phyloP scores from a whole-genome alignment of 176 grass and related monocot genomes.

The Cymbopogon citratus region DNA sequence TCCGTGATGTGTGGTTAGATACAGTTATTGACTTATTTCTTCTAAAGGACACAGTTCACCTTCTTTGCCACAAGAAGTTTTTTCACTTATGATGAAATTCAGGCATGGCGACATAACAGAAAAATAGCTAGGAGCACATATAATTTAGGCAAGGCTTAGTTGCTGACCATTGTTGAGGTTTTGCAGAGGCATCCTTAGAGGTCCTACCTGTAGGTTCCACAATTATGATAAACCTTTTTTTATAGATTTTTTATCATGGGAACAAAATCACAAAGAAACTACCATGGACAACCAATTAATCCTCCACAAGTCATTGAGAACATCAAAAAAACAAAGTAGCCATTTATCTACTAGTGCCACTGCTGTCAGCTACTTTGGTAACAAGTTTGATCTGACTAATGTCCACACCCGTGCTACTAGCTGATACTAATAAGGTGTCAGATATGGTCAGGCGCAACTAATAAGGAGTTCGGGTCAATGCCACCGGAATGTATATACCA shows the following conservation, averaged over 20 bases:
- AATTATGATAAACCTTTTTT: background rate
- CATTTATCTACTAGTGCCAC: background rate
- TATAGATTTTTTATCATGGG: background rate
- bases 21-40: background rate
- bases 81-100: background rate
- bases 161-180: background rate
- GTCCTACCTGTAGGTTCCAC: background rate
- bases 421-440: background rate
- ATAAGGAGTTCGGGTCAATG: background rate
- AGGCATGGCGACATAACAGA: background rate
- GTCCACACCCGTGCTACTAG: background rate
- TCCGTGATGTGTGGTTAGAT: background rate
- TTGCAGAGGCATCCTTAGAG: background rate
- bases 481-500: background rate
- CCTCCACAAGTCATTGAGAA: background rate
- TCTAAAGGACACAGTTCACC: background rate
- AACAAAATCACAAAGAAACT: background rate
- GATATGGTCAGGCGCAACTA: background rate
- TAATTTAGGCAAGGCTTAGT: background rate
- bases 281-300: background rate
- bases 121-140: background rate
- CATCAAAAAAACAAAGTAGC: background rate
- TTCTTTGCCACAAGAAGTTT: background rate
- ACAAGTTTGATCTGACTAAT: background rate
- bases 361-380: background rate